Base-by-base conservation (phyloP, 768 basidiomycete species). In the Austroboletus eburneus region DNA sequence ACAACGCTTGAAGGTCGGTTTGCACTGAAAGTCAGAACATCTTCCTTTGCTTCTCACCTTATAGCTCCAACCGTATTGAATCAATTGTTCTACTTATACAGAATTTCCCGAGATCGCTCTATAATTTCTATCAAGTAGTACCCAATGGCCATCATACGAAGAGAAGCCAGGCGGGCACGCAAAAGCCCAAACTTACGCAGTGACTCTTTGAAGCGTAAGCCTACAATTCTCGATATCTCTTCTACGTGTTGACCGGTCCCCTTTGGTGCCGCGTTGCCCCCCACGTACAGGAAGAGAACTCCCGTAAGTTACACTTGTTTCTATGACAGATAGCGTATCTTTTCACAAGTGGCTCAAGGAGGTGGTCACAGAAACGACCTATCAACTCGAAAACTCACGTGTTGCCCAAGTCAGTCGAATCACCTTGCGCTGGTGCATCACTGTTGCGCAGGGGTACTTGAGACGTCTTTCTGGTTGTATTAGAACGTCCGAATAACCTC, bases 341-440 rank as follows among this genome's bases (percentile, higher is more conserved):
- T 40, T 57, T 12, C 68, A 72, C 39, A 72, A 74, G 41, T 78
- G 77, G 76, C 69, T 78, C 9, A 72, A 71, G 36, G 77, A 77
- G 48, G 70, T 75, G 45, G 68, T 57, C 27, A 46, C 44, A 46
- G 67, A 64, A 50, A 36, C 52, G 36, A 55, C 64, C 14, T 52
- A 61, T 39, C 55, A 33, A 30, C n/a, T 69, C 30, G 40, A 56
- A 18, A 59, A 61, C 21, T 52, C 65, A 24, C 65, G 57, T 37
- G 14, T 57, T 36, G 62, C 57, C 13, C 61, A 56, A 43, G 43
- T 39, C 36, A 51, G 51, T 21, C 58, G 62, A n/a, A 60, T 65
- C 44, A 42, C 48, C 6, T 27, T 57, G 36, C 51, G 46, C 3
- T 69, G 58, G 63, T 62, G 58, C 22, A 27, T 65, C 17, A 46